phyloP scores from a whole-genome alignment of 768 basidiomycete genomes.

The Naganishia kalamii region DNA sequence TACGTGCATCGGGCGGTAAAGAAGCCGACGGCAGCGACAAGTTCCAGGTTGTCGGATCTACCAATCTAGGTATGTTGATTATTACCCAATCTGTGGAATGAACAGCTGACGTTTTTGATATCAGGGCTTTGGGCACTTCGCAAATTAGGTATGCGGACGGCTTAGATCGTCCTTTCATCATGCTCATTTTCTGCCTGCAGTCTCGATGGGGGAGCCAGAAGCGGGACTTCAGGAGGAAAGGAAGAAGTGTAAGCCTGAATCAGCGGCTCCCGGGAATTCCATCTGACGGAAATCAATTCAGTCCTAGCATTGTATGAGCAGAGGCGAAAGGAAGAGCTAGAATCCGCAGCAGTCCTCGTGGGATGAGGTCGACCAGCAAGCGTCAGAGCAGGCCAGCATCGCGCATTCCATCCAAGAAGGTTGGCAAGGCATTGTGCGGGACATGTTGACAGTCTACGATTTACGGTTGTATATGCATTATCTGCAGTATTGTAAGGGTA shows the following conservation, averaged over 20 bases:
- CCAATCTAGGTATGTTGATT: slow-evolving; percentile 10
- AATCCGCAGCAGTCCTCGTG: not conserved
- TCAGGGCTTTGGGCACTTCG: slow-evolving; percentile 16
- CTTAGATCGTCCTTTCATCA: too few relatives aligned
- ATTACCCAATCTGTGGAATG: not conserved
- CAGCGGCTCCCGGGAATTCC: too few relatives aligned
- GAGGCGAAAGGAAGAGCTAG: slow-evolving; percentile 1
- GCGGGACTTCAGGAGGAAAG: not conserved
- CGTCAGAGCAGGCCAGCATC: not conserved
- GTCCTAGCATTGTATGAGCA: not conserved
- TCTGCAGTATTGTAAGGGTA: not conserved
- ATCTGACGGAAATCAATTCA: not conserved
- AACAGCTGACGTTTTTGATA: not conserved
- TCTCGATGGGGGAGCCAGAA: slow-evolving; percentile 1
- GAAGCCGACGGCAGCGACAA: not conserved
- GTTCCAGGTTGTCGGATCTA: slow-evolving; percentile 7
- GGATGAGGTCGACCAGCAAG: not conserved
- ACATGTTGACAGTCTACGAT: not conserved
- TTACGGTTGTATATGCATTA: not conserved
- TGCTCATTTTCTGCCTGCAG: not conserved
- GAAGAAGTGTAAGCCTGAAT: not conserved
- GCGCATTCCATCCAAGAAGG: not conserved
- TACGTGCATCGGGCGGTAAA: not conserved
- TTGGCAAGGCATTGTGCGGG: too few relatives aligned
- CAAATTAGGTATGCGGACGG: slow-evolving; percentile 1